A percentile compares a stretch with the other conserved stretches of the same genome.
These are phyloP conservation scores for Ottelia alismoides DNA, from an alignment of 106 monocot species.

Conservation along the genomic window DNA sequence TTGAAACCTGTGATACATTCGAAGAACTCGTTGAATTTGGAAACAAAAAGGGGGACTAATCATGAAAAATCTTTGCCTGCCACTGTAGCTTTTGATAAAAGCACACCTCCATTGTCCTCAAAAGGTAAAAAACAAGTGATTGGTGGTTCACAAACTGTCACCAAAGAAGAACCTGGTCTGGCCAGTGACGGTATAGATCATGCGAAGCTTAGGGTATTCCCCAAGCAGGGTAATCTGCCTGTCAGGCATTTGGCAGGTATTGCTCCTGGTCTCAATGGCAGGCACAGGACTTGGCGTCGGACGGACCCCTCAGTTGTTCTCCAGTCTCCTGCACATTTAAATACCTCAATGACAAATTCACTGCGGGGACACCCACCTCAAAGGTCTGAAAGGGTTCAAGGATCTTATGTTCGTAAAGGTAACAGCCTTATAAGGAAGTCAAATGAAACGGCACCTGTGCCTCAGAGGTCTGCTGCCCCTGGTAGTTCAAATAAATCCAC, in stretches of 20 bases:
- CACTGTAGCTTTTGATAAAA: slow-evolving; percentile 6
- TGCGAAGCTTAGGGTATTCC: slow-evolving; percentile 16
- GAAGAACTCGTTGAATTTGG: slow-evolving; percentile 7
- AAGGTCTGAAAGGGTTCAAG: slow-evolving; percentile 1
- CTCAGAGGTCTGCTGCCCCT: not conserved
- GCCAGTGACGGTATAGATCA: slow-evolving; percentile 7
- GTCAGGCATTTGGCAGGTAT: slow-evolving; percentile 1
- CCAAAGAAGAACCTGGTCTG: slow-evolving; percentile 5
- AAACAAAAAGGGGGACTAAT: slow-evolving; percentile 7
- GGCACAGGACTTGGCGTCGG: slow-evolving; percentile 11
- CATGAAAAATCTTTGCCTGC: slow-evolving; percentile 8
- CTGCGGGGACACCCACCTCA: not conserved
- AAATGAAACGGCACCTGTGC: not conserved
- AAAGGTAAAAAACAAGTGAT: slow-evolving; percentile 11
- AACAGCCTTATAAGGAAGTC: slow-evolving; percentile 25
- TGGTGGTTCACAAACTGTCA: slow-evolving; percentile 5
- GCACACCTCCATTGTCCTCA: slow-evolving; percentile 1
- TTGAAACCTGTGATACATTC: slow-evolving; percentile 1
- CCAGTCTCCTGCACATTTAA: not conserved
- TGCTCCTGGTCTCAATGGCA: slow-evolving; percentile 1
- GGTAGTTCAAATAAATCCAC: not conserved
- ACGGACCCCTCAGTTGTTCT: slow-evolving; percentile 1
- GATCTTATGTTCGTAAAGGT: slow-evolving; percentile 21
- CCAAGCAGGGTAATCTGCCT: slow-evolving; percentile 4
- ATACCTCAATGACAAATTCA: not conserved